Evolutionary conservation across 139 green algal genomes (phyloP), one percentile per base, ranked within the genome.

Genomic region (Edaphochlamys debaryana): DNA sequence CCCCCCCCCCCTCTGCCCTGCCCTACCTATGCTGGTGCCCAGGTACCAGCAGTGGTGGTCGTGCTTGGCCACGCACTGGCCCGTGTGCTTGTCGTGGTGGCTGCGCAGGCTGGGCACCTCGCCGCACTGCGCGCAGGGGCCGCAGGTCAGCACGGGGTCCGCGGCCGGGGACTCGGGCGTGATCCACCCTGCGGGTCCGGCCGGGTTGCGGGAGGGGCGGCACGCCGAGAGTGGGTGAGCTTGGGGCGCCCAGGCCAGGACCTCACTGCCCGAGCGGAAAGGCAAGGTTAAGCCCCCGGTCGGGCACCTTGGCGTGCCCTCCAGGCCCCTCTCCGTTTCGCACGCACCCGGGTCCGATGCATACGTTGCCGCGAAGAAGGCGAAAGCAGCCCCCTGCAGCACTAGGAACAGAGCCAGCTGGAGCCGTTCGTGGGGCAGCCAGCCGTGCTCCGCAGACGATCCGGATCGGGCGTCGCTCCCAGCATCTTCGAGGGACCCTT

Each of bases 1-100:
- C n/a, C n/a, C n/a, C n/a, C n/a, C n/a, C n/a, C n/a, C n/a, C n/a
- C n/a, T n/a, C n/a, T n/a, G n/a, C n/a, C n/a, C n/a, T n/a, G 36
- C 37, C 69, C 6, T n/a, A 82, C 75, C 78, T 17, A 84, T 84
- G 66, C 48, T 77, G 32, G 78, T 32, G 48, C 40, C 58, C 29
- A 84, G 64, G 23, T 50, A 76, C 48, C 48, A 76, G 66, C 78
- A 84, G 67, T 84, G 63, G 78, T 84, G 78, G 66, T 84, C 78
- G 40, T 73, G 36, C 64, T 84, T 84, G 67, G 76, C 66, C 34
- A 76, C 66, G 48, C 78, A 84, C 23, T 60, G 34, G 1, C 66
- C 78, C 25, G 78, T 84, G 66, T 52, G 50, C 36, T 60, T 58
- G 78, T 76, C 64, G 66, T 84, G 78, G 48, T 67, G 66, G 11